Evolutionary conservation across 345 rosid species (phyloP).

Genomic region (Bretschneidera sinensis): DNA sequence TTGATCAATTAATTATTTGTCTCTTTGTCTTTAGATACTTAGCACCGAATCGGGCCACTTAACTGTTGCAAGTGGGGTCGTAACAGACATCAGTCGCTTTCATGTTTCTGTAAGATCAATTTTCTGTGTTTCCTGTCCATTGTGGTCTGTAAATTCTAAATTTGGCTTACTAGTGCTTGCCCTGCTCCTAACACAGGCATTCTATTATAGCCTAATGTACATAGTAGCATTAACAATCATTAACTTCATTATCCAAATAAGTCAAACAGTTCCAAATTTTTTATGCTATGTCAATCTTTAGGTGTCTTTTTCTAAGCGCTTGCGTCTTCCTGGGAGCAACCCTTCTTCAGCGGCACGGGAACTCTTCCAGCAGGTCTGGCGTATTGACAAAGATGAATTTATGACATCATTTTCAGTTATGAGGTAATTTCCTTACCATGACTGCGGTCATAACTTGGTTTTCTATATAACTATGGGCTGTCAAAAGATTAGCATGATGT

Average conservation of each 20-base stretch:
- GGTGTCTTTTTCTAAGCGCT: slow-evolving; percentile 79
- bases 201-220: too few relatives aligned
- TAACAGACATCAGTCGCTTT: slow-evolving; percentile 58
- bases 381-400: slow-evolving; percentile 75
- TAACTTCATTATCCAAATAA: slow-evolving; percentile 12
- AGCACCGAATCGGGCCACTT: slow-evolving; percentile 53
- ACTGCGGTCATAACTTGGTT: neutral
- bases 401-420: slow-evolving; percentile 77
- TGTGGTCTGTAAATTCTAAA: neutral
- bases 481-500: slow-evolving; percentile 5
- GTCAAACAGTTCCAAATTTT: slow-evolving; percentile 14
- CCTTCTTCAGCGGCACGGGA: slow-evolving; percentile 40
- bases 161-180: neutral
- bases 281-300: slow-evolving; percentile 28
- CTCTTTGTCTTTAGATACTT: slow-evolving; percentile 49
- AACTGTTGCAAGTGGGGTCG: slow-evolving; percentile 65
- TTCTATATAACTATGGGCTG: slow-evolving; percentile 4
- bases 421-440: slow-evolving; percentile 47
- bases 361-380: slow-evolving; percentile 65
- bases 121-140: neutral
- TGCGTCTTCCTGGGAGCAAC: slow-evolving; percentile 67
- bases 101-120: slow-evolving; percentile 72
- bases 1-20: slow-evolving; percentile 1
- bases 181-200: too few relatives aligned
- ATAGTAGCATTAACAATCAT: too few relatives aligned